phyloP scores from a whole-genome alignment of 169 alveolate species.

The Ichthyophthirius multifiliis region DNA sequence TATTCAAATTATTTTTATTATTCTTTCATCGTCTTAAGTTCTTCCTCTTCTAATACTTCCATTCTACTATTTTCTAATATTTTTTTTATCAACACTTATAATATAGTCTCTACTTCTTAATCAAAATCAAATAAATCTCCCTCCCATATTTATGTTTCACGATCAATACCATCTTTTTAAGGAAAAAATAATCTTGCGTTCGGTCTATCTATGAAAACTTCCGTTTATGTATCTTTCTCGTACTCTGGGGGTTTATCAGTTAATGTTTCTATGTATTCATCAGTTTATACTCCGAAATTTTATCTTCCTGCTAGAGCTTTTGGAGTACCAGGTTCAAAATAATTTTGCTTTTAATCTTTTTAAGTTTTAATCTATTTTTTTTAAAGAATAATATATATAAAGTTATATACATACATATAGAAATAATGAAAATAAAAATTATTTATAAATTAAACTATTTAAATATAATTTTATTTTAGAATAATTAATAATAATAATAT shows the following conservation, averaged over 20 bases:
- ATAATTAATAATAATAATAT: background rate
- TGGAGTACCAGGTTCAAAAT: conserved; percentile 61
- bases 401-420: no score
- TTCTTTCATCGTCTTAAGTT: conserved; percentile 77
- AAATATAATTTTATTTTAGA: background rate
- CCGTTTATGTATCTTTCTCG: conserved; percentile 89
- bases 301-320: conserved; percentile 78
- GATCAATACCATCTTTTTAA: conserved; percentile 83
- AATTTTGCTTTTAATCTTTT: background rate
- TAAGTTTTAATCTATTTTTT: conserved; percentile 21
- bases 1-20: conserved; percentile 86
- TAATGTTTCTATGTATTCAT: conserved; percentile 77
- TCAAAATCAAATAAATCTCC: conserved; percentile 92
- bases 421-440: no score
- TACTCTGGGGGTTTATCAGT: conserved; percentile 85
- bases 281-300: conserved; percentile 83
- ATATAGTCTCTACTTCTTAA: conserved; percentile 80
- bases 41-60: conserved; percentile 90
- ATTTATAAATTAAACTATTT: no score
- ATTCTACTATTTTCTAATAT: conserved; percentile 75
- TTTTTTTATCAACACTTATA: conserved; percentile 74
- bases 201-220: conserved; percentile 85
- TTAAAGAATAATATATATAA: no score
- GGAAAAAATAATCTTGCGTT: conserved; percentile 88
- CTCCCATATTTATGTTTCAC: conserved; percentile 86